Percentiles rank a stretch among this genome's conserved stretches.
Conservation (phyloP, 2,329 filamentous ascomycete genomes). For the Epichloe hybrida region DNA sequence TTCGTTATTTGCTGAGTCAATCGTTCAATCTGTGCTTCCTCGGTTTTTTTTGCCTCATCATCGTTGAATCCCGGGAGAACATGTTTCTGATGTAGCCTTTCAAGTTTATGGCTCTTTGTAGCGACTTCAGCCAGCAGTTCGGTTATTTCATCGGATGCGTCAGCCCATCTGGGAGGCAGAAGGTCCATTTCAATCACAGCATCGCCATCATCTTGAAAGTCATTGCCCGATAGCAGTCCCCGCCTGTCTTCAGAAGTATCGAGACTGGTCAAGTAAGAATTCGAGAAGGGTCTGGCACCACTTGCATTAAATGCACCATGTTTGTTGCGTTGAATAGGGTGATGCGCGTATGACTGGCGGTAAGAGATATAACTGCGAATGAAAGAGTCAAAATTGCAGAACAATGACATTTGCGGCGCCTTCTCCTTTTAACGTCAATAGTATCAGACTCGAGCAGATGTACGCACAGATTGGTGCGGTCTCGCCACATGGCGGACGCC, state of each 20-base stretch:
- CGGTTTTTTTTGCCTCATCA: conserved; percentile 72
- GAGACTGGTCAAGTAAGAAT: conserved; percentile 38
- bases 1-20: conserved; percentile 84
- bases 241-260: conserved; percentile 42
- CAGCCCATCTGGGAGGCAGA: conserved; percentile 87
- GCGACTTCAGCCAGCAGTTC: conserved; percentile 71
- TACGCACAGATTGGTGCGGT: conserved; percentile 91
- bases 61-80: conserved; percentile 94
- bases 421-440: not conserved
- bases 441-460: conserved; percentile 6
- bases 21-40: conserved; percentile 81
- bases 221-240: conserved; percentile 69
- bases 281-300: conserved; percentile 43
- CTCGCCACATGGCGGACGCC: conserved; percentile 84
- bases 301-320: conserved; percentile 36
- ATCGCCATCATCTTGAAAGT: conserved; percentile 77
- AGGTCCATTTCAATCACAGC: conserved; percentile 97
- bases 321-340: conserved; percentile 73
- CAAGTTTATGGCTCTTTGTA: conserved; percentile 69
- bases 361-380: conserved; percentile 82
- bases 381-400: not conserved
- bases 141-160: conserved; percentile 85
- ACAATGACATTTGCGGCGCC: not conserved
- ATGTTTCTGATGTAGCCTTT: conserved; percentile 93
- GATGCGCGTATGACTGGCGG: conserved; percentile 94